Percentiles rank a stretch among this genome's conserved stretches.
These are phyloP conservation scores for Phalaenopsis hybrid DNA, from an alignment of 116 monocot species.

Conservation along the genomic window DNA sequence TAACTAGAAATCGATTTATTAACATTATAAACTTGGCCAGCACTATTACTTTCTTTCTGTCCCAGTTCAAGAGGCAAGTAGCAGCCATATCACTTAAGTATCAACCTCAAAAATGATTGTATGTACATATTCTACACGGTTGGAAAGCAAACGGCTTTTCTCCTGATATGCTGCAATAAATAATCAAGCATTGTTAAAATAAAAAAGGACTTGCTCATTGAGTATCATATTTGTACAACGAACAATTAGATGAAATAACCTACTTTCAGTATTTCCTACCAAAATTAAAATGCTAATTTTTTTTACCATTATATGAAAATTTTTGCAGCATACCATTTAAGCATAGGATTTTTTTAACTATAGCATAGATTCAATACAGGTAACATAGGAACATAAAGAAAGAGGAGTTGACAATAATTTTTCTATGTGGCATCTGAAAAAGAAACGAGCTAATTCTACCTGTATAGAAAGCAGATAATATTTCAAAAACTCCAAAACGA, in stretches of 20 bases:
- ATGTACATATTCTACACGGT: neutral
- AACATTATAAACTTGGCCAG: neutral
- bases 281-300: neutral
- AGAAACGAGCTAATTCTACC: slow-evolving; percentile 24
- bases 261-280: neutral
- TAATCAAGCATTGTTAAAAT: neutral
- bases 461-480: slow-evolving; percentile 82
- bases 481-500: slow-evolving; percentile 83
- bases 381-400: neutral
- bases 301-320: neutral
- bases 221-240: neutral
- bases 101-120: neutral
- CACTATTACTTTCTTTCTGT: neutral
- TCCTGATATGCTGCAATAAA: neutral
- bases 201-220: neutral
- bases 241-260: neutral
- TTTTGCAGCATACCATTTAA: neutral
- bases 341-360: neutral
- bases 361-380: neutral
- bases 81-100: neutral
- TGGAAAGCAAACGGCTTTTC: neutral
- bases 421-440: neutral
- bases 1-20: neutral
- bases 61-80: neutral
- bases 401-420: neutral